Percentiles rank a stretch among this genome's conserved stretches.
Evolutionary conservation across 768 basidiomycete genomes (phyloP).

Genomic region (Gloeostereum incarnatum): DNA sequence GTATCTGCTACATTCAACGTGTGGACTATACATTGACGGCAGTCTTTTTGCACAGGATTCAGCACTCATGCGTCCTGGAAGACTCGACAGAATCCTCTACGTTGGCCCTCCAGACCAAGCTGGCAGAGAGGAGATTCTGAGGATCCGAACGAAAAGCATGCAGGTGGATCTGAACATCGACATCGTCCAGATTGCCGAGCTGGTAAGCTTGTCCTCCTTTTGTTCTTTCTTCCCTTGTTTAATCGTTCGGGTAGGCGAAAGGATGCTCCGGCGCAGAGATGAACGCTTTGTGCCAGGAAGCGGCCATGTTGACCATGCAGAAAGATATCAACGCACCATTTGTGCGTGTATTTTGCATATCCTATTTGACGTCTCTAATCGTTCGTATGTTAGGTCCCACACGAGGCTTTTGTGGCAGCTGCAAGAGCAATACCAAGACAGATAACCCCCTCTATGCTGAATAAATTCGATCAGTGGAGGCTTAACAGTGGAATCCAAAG

Average conservation of each 20-base stretch:
- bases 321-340: constrained; percentile 67
- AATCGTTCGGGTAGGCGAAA: constrained; percentile 49
- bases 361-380: neutral
- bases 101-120: constrained; percentile 83
- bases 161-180: constrained; percentile 65
- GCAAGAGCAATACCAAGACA: constrained; percentile 66
- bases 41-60: constrained; percentile 54
- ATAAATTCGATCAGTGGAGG: constrained; percentile 65
- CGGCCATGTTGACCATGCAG: constrained; percentile 88
- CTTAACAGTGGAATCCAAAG: constrained; percentile 5
- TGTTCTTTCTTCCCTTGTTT: constrained; percentile 1
- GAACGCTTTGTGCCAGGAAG: constrained; percentile 88
- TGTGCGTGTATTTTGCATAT: constrained; percentile 38
- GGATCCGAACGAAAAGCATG: constrained; percentile 74
- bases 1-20: no score
- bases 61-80: constrained; percentile 90
- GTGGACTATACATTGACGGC: neutral
- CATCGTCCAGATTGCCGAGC: constrained; percentile 51
- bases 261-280: constrained; percentile 98
- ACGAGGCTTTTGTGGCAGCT: constrained; percentile 63
- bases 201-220: constrained; percentile 38
- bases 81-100: constrained; percentile 89
- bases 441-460: constrained; percentile 75
- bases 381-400: constrained; percentile 52
- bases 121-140: constrained; percentile 79